Percentiles rank a stretch among this genome's conserved stretches.
These are phyloP conservation scores for Dipodascus albidus DNA, from an alignment of 805 yeast species.

Conservation along the genomic window DNA sequence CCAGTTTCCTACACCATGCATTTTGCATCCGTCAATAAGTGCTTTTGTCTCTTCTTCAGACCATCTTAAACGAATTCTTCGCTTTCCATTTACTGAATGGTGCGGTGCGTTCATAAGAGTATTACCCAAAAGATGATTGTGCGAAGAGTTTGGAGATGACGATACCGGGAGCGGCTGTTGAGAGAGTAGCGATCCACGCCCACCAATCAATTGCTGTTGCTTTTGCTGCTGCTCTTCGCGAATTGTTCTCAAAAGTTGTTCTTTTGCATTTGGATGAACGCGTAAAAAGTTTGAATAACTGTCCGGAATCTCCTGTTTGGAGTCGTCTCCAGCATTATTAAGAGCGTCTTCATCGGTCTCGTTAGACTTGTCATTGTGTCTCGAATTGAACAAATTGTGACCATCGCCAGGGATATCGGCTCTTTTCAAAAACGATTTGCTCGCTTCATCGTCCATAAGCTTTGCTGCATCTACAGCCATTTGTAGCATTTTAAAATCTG, in stretches of 20 bases:
- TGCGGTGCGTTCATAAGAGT: constrained; percentile 5
- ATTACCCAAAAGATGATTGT: not conserved
- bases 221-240: constrained; percentile 8
- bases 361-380: not conserved
- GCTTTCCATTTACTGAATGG: constrained; percentile 18
- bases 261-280: constrained; percentile 2
- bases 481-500: constrained; percentile 12
- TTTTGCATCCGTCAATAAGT: constrained; percentile 32
- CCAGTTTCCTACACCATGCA: constrained; percentile 36
- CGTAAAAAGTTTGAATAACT: not conserved
- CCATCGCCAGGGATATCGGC: not conserved
- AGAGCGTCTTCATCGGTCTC: not conserved
- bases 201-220: constrained; percentile 3
- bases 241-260: not conserved
- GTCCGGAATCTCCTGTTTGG: not conserved
- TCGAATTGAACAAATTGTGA: not conserved
- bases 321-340: not conserved
- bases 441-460: not conserved
- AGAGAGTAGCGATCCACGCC: constrained; percentile 1
- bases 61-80: constrained; percentile 31
- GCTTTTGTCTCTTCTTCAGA: constrained; percentile 32
- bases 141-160: constrained; percentile 1
- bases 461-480: constrained; percentile 6
- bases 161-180: constrained; percentile 5
- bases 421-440: constrained; percentile 4